Conservation (phyloP, 495 filamentous ascomycete genomes). For the Xylaria intraflava region DNA sequence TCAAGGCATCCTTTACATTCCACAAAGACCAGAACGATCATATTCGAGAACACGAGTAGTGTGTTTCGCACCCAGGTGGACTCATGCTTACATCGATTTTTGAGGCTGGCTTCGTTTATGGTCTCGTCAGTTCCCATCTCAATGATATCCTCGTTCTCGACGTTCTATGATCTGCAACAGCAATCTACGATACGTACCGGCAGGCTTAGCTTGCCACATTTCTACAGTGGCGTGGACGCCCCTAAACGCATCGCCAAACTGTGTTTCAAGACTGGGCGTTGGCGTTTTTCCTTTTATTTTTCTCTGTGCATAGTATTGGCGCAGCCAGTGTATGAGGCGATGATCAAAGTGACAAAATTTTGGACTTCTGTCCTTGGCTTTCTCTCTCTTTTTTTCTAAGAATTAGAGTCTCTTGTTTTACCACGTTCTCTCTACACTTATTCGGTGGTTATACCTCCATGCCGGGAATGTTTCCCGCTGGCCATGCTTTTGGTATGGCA, state of each 20-base stretch:
- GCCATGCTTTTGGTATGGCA: neutral
- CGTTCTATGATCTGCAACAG: conserved; percentile 25
- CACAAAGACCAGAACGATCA: conserved; percentile 24
- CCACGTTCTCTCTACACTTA: conserved; percentile 1
- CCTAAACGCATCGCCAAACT: neutral
- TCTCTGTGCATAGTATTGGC: conserved; percentile 18
- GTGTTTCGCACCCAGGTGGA: neutral
- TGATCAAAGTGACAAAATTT: conserved; percentile 6
- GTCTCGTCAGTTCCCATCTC: conserved; percentile 11
- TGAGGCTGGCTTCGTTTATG: neutral
- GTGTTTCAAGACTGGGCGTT: conserved; percentile 22
- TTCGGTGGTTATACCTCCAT: neutral
- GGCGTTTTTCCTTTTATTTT: conserved; percentile 18
- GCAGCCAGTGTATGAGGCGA: conserved; percentile 13
- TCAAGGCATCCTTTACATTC: conserved; percentile 22
- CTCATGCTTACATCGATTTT: neutral
- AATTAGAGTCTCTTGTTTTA: conserved; percentile 9
- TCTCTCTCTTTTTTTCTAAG: conserved; percentile 2
- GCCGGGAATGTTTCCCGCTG: neutral
- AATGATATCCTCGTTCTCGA: conserved; percentile 16
- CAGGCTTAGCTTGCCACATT: conserved; percentile 11
- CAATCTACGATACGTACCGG: conserved; percentile 24
- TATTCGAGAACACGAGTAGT: conserved; percentile 24
- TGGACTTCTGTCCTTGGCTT: neutral
- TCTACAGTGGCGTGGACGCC: conserved; percentile 7